Conservation (phyloP, 2,329 filamentous ascomycete species). For the Colletotrichum simmondsii region DNA sequence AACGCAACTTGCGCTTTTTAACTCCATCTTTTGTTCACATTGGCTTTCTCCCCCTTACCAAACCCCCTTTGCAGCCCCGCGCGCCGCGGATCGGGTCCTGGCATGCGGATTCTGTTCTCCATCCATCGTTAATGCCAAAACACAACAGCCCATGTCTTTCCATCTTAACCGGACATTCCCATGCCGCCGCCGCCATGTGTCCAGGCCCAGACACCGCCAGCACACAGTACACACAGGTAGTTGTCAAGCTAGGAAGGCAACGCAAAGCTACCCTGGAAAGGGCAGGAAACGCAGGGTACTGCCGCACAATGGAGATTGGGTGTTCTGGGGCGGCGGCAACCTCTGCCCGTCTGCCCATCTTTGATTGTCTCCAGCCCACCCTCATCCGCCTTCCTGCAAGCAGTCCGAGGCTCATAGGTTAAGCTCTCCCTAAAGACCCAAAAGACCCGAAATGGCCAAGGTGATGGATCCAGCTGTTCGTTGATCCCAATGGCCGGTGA, state of each 20-base stretch:
- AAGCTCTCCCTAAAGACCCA: background rate
- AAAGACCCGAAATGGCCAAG: background rate
- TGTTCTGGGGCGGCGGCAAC: constrained; percentile 13
- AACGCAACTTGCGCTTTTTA: background rate
- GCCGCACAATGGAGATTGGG: constrained; percentile 9
- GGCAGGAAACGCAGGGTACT: background rate
- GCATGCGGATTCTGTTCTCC: background rate
- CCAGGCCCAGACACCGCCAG: background rate
- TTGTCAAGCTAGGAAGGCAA: background rate
- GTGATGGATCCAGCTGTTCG: background rate
- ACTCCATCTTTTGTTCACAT: background rate
- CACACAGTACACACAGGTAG: background rate
- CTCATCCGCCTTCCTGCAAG: constrained; percentile 18
- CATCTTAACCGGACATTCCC: background rate
- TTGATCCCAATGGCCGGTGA: constrained; percentile 26
- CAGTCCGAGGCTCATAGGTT: background rate
- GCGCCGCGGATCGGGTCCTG: background rate
- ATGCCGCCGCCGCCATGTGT: background rate
- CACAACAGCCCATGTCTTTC: background rate
- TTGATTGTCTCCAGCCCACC: constrained; percentile 25
- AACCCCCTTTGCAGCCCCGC: background rate
- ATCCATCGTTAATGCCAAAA: background rate
- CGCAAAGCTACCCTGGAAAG: background rate
- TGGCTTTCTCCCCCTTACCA: background rate
- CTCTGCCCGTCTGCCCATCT: constrained; percentile 25